phyloP scores from a whole-genome alignment of 495 filamentous ascomycete species.

The Sabuloglossum arenarium region DNA sequence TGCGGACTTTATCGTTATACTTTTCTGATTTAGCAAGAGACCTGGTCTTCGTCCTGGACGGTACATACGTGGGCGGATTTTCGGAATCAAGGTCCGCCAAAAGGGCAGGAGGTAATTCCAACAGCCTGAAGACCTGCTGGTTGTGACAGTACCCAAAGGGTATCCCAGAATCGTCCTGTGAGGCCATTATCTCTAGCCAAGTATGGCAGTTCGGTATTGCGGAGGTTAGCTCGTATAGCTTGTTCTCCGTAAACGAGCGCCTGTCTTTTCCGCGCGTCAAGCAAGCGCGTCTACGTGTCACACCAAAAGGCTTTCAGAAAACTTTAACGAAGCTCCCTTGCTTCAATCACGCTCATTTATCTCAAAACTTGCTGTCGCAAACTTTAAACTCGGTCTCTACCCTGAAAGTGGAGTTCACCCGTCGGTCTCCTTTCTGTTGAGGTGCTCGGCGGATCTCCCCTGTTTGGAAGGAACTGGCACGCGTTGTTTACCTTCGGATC shows the following conservation, averaged over 20 bases:
- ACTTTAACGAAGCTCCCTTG: background rate
- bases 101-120: constrained; percentile 66
- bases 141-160: constrained; percentile 39
- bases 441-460: background rate
- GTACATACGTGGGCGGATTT: constrained; percentile 29
- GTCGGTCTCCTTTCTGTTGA: background rate
- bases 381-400: too few species aligned
- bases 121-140: constrained; percentile 43
- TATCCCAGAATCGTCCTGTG: constrained; percentile 36
- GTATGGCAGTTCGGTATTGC: too few species aligned
- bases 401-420: background rate
- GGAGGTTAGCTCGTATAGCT: too few species aligned
- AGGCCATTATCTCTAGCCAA: constrained; percentile 30
- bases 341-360: background rate
- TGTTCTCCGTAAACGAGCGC: too few species aligned
- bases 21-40: constrained; percentile 15
- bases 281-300: background rate
- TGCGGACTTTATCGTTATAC: constrained; percentile 43
- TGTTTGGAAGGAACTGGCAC: background rate
- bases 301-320: background rate
- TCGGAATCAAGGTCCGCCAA: constrained; percentile 30
- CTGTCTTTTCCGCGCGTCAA: background rate
- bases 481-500: background rate
- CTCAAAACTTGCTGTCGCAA: too few species aligned
- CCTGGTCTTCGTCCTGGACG: constrained; percentile 7